Conservation (phyloP, 352 stramenopile species). For the Phytophthora cryptogea region DNA sequence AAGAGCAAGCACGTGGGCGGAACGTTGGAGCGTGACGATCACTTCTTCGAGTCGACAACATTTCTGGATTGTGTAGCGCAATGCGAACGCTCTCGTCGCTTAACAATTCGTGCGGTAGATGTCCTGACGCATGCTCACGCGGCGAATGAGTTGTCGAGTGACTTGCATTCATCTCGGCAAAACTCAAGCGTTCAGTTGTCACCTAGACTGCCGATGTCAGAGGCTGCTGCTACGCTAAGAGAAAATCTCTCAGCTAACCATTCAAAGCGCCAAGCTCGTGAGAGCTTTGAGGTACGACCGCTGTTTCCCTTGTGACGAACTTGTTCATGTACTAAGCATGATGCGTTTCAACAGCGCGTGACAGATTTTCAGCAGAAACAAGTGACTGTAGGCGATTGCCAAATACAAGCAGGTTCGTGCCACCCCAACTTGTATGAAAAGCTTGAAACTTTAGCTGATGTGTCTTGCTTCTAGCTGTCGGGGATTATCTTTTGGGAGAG, state of each 20-base stretch:
- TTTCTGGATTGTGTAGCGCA: constrained; percentile 76
- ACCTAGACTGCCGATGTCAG: constrained; percentile 24
- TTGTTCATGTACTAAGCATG: background rate
- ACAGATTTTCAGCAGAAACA: constrained; percentile 48
- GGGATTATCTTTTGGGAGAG: constrained; percentile 46
- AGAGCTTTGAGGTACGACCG: constrained; percentile 38
- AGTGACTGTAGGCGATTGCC: constrained; percentile 34
- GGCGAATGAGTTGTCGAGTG: background rate
- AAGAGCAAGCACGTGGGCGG: constrained; percentile 61
- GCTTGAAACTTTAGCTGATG: background rate
- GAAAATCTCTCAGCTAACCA: constrained; percentile 48
- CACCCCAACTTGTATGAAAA: background rate
- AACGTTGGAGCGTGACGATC: constrained; percentile 61
- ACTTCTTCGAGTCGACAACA: constrained; percentile 65
- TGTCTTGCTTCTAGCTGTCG: constrained; percentile 26
- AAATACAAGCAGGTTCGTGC: constrained; percentile 44
- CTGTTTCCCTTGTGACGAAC: background rate
- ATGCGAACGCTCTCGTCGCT: constrained; percentile 59
- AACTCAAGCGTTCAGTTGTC: constrained; percentile 14
- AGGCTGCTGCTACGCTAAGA: constrained; percentile 23
- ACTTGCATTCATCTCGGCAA: background rate
- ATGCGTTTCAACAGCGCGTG: constrained; percentile 32
- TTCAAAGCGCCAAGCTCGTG: constrained; percentile 33
- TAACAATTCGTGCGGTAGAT: constrained; percentile 65
- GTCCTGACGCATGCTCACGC: constrained; percentile 20